These are phyloP conservation scores for Dictyostelium firmibasis DNA, from an alignment of 78 protist species.

Conservation along the genomic window DNA sequence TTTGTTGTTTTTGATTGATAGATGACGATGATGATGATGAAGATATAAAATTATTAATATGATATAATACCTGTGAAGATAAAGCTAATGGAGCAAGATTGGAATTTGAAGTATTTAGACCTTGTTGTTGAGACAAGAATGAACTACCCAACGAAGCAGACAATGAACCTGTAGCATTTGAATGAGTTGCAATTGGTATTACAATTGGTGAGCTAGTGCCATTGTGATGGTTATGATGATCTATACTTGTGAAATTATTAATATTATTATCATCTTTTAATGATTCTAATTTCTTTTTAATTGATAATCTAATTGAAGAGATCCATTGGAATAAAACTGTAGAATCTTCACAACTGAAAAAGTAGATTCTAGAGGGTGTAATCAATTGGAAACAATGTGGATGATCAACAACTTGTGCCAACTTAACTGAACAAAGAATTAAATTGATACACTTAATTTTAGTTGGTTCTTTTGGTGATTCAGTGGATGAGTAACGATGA, in stretches of 20 bases:
- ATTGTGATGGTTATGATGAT: background rate
- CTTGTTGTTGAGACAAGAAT: background rate
- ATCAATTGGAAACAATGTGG: conserved; percentile 81
- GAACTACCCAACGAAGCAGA: background rate
- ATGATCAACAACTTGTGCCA: conserved; percentile 59
- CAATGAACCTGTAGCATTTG: background rate
- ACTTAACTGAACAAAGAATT: conserved; percentile 38
- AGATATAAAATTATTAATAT: background rate
- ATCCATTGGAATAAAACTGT: conserved; percentile 67
- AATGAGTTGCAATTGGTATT: background rate
- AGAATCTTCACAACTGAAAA: conserved; percentile 46
- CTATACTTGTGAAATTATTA: background rate
- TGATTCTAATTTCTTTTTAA: conserved; percentile 49
- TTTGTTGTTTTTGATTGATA: background rate
- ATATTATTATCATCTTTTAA: background rate
- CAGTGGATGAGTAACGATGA: background rate
- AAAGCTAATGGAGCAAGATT: background rate
- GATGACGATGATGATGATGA: background rate
- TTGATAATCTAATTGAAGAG: conserved; percentile 49
- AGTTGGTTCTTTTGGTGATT: conserved; percentile 17
- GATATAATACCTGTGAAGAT: conserved; percentile 20
- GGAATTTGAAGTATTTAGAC: background rate
- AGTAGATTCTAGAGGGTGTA: conserved; percentile 68
- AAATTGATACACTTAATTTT: conserved; percentile 65
- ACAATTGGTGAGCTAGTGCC: background rate